Conservation (phyloP, 257 asterid genomes). For the Anisodus tanguticus region DNA sequence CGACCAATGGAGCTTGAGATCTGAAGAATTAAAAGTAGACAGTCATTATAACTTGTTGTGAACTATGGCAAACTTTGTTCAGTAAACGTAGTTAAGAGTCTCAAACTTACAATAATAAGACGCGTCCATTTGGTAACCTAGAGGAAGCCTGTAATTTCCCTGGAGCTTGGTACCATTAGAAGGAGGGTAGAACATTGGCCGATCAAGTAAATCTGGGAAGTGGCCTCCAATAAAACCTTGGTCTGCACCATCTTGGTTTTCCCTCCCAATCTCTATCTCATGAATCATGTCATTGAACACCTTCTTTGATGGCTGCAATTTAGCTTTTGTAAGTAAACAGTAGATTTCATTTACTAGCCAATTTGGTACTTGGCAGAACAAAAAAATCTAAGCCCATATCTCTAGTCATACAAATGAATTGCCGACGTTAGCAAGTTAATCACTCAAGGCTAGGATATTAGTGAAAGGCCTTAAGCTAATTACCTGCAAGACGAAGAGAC, state of each 20-base stretch:
- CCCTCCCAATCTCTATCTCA: conserved; percentile 59
- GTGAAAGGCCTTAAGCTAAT: not conserved
- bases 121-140: conserved; percentile 97
- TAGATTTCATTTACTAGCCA: not conserved
- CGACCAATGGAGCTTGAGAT: conserved; percentile 83
- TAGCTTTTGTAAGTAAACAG: conserved; percentile 11
- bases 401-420: not conserved
- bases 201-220: conserved; percentile 75
- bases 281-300: conserved; percentile 86
- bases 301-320: conserved; percentile 69
- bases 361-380: not conserved
- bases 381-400: not conserved
- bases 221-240: conserved; percentile 85
- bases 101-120: conserved; percentile 80
- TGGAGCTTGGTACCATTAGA: conserved; percentile 68
- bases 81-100: not conserved
- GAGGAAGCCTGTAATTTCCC: conserved; percentile 83
- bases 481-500: conserved; percentile 92
- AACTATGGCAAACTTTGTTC: not conserved
- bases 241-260: conserved; percentile 92
- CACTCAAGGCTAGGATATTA: not conserved
- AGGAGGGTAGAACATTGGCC: conserved; percentile 74
- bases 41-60: not conserved
- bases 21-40: conserved; percentile 37
- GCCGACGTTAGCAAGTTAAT: not conserved